A percentile compares a stretch with the other conserved stretches of the same genome.
phyloP scores from a whole-genome alignment of 2,329 filamentous ascomycete species.

The Botrytis cinerea region DNA sequence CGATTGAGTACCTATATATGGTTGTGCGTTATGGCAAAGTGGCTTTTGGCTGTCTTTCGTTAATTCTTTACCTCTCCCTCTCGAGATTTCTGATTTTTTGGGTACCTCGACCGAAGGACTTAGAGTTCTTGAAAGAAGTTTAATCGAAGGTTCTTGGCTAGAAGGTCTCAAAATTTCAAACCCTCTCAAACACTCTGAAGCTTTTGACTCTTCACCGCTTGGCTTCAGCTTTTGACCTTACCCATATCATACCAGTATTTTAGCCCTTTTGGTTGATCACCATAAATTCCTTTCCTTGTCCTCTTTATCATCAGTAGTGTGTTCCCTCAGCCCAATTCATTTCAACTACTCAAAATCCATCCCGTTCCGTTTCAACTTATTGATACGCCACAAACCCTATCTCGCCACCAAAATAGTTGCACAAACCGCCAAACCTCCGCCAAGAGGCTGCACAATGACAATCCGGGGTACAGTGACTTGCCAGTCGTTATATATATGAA shows the following conservation, averaged over 20 bases:
- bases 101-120: neutral
- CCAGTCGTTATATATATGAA: constrained; percentile 6
- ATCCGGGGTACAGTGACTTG: constrained; percentile 3
- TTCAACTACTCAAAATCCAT: neutral
- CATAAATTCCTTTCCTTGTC: neutral
- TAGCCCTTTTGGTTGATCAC: neutral
- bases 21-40: neutral
- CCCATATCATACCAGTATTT: neutral
- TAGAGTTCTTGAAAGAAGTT: neutral
- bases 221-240: neutral
- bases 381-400: neutral
- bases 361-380: neutral
- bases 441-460: neutral
- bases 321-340: neutral
- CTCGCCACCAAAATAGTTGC: neutral
- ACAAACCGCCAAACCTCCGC: neutral
- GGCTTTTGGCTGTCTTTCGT: neutral
- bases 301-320: neutral
- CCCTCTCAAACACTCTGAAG: neutral
- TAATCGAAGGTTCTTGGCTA: neutral
- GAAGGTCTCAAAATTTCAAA: neutral
- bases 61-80: neutral
- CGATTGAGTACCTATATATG: neutral
- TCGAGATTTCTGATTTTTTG: neutral
- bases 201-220: neutral